Conservation (phyloP, 2,329 filamentous ascomycete genomes). For the Trichoderma guizhouense region DNA sequence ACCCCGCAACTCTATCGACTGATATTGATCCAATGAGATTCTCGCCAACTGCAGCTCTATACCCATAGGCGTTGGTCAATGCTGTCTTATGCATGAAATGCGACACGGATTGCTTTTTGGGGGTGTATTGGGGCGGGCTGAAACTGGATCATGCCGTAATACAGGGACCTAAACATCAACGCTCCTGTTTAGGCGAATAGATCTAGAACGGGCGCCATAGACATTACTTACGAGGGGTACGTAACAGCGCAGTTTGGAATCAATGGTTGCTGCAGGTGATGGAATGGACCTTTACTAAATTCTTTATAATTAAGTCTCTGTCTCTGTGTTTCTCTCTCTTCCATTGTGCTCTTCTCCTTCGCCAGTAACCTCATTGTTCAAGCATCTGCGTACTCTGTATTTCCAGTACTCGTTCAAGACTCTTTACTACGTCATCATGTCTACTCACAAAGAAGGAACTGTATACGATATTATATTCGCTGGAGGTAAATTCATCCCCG, state of each 20-base stretch:
- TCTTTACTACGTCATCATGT: constrained; percentile 10
- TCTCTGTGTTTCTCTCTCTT: neutral
- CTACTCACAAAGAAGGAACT: constrained; percentile 13
- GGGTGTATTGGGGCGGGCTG: neutral
- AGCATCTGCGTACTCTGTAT: neutral
- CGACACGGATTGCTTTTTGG: neutral
- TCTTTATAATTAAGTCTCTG: neutral
- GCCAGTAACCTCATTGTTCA: neutral
- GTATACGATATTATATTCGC: constrained; percentile 27
- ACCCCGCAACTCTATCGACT: constrained; percentile 1
- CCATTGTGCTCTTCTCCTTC: neutral
- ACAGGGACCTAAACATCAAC: neutral
- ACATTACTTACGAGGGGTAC: neutral
- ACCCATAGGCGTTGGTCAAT: neutral
- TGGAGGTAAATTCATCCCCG: constrained; percentile 14
- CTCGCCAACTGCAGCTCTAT: neutral
- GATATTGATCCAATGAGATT: neutral
- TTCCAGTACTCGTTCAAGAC: no score
- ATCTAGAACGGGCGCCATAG: neutral
- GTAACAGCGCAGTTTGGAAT: neutral
- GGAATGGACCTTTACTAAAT: neutral
- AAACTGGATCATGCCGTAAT: neutral
- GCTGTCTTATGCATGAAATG: neutral
- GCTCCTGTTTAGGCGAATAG: neutral
- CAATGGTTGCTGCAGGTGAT: neutral